Base-by-base conservation (phyloP, 1,284 basidiomycete species). In the Sanghuangporus weigelae region DNA sequence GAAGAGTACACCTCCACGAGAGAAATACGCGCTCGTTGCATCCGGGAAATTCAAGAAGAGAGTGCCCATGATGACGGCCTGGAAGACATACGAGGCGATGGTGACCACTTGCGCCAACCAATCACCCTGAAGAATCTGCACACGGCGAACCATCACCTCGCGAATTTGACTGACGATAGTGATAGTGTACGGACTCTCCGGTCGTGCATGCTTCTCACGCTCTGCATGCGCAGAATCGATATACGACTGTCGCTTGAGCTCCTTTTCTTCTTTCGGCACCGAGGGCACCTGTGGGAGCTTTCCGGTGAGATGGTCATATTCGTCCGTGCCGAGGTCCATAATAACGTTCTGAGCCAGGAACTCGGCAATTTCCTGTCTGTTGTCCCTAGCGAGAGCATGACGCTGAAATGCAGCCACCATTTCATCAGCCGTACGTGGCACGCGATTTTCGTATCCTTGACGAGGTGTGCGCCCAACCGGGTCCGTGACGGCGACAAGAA, bases 191-290 rank as follows among this genome's bases (percentile, higher is more conserved):
- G 67, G 67, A 65, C 67, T 65, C 48, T 39, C 36, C 19, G 39
- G 51, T 12, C 40, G 58, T 21, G 60, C 19, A 46, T 57, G 66
- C 35, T 60, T 67, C 11, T 66, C 66, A 11, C 62, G 65, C 63
- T 68, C 66, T 60, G 65, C 68, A 50, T 60, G 68, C 16, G 69
- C 72, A 21, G 63, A 67, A 73, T 88, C 85, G 2, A 80, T 84
- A 72, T 92, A 92, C 38, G 92, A 93, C 72, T 93, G 93, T 72
- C 95, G 81, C 0, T 93, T 92, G 72, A 93, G 92, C 69, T 92
- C 89, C 69, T 95, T 60, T 23, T 59, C 50, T 38, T 57, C 50
- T n/a, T 26, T 35, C 31, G 62, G 40, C 7, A 35, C 23, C 21
- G 56, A 35, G 23, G 40, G 31, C 4, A 58, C 26, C 4, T 49